Base-by-base conservation (phyloP, 139 green algal genomes). In the Parachlorella kessleri region DNA sequence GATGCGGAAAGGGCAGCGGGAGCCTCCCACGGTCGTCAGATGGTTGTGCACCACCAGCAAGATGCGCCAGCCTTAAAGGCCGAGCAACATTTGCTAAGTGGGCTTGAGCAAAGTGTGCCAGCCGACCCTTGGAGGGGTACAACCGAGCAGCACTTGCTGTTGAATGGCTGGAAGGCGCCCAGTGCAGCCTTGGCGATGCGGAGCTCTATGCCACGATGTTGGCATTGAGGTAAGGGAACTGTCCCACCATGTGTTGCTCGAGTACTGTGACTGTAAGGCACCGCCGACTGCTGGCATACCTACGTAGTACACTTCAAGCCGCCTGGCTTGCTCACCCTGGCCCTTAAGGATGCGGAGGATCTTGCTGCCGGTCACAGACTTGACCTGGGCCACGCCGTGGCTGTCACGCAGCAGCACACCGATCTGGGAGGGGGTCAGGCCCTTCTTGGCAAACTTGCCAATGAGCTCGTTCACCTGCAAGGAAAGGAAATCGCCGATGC, bases 371-470 rank as follows among this genome's bases (percentile, higher is more conserved):
- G 96, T 99, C 37, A 99, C 91, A 38, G 79, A 87, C 73, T 66
- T 79, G 41, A 99, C 94, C 86, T 96, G 91, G 38, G 97, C 88
- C 75, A 99, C 94, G 71, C 97, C 97, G 86, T 98, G 91, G 41
- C 89, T 89, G 87, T 99, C 97, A 86, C 97, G 92, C 72, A 99
- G 91, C 55, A 98, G 80, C 40, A 99, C 93, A 78, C 97, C 97
- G 71, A 99, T 99, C 89, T 97, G 91, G 26, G 94, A 98, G 73
- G 97, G 97, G 18, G 96, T 98, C 83, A 97, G 86, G 77, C 97
- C 97, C 93, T 99, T 99, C 90, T 96, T 97, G 39, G 97, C 95
- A 64, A 99, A 87, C 92, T 99, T 99, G 90, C 77, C 93, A 87
- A 99, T 99, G 70, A 93, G 86, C 24, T 98, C 95, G 28, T 73